Evolutionary conservation across 352 stramenopile genomes (phyloP).

Genomic region (Plasmopara muralis): DNA sequence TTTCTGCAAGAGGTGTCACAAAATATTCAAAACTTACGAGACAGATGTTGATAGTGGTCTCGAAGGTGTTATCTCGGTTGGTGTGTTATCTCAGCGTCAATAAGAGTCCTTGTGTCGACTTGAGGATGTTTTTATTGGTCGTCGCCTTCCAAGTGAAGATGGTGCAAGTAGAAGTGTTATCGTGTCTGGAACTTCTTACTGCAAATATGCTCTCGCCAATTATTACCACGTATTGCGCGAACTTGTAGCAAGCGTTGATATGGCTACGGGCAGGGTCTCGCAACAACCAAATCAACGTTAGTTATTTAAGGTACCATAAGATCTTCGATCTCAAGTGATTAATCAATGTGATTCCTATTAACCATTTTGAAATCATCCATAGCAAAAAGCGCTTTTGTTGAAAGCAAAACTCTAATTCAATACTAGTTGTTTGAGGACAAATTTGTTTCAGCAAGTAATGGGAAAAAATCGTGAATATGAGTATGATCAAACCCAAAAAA

Average conservation of each 20-base stretch:
- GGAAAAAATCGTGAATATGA: not conserved
- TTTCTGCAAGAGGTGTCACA: conserved; percentile 13
- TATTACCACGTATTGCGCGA: conserved; percentile 12
- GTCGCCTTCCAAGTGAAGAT: conserved; percentile 3
- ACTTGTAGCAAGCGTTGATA: conserved; percentile 6
- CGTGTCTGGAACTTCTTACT: conserved; percentile 4
- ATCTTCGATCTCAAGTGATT: not conserved
- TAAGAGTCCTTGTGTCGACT: conserved; percentile 1
- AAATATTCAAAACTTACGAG: no score
- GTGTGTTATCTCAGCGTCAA: conserved; percentile 2
- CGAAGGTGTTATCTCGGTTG: conserved; percentile 2
- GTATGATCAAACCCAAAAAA: no score
- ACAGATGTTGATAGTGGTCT: conserved; percentile 13
- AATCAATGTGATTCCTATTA: no score
- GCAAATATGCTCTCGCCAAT: conserved; percentile 1
- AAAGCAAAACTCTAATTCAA: not conserved
- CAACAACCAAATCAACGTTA: no score
- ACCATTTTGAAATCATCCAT: not conserved
- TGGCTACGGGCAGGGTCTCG: no score
- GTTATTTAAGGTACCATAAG: not conserved
- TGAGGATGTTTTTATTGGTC: conserved; percentile 17
- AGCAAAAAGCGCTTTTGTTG: conserved; percentile 3
- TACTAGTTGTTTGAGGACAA: no score
- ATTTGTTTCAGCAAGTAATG: no score
- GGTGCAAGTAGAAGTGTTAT: no score